Evolutionary conservation across 2,329 filamentous ascomycete species (phyloP).

Genomic region (Cladosporium sp.): DNA sequence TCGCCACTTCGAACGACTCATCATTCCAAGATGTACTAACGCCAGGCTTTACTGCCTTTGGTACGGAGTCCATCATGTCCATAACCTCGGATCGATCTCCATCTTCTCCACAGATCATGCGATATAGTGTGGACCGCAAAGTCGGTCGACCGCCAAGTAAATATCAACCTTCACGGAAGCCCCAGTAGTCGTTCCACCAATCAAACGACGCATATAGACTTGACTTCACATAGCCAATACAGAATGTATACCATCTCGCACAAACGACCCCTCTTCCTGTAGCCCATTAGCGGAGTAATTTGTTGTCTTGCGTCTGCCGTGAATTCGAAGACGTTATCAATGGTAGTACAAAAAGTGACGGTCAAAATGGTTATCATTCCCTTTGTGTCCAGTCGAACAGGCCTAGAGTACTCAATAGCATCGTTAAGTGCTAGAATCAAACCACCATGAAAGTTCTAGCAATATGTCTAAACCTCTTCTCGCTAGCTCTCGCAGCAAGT

Average conservation of each 20-base stretch:
- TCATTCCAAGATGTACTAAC: no score
- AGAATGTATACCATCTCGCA: not conserved
- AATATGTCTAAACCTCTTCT: conserved; percentile 15
- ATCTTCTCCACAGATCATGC: conserved; percentile 1
- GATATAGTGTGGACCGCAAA: not conserved
- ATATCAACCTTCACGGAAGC: not conserved
- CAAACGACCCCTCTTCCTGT: not conserved
- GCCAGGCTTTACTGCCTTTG: not conserved
- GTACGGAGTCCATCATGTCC: not conserved
- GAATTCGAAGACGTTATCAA: not conserved
- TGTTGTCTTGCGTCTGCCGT: no score
- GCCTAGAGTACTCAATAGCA: not conserved
- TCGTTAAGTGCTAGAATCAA: not conserved
- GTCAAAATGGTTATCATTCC: not conserved
- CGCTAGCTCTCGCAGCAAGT: conserved; percentile 25
- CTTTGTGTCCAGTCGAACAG: not conserved
- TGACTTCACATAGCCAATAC: not conserved
- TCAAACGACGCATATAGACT: not conserved
- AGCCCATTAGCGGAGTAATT: not conserved
- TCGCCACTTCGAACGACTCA: no score
- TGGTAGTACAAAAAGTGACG: not conserved
- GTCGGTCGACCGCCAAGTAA: not conserved
- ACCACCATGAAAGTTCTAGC: conserved; percentile 13
- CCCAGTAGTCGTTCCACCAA: not conserved
- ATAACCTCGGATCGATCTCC: not conserved